Percentiles rank a stretch among this genome's conserved stretches.
These are phyloP conservation scores for Boletus tylopilopsis DNA, from an alignment of 768 basidiomycete genomes.

Conservation along the genomic window DNA sequence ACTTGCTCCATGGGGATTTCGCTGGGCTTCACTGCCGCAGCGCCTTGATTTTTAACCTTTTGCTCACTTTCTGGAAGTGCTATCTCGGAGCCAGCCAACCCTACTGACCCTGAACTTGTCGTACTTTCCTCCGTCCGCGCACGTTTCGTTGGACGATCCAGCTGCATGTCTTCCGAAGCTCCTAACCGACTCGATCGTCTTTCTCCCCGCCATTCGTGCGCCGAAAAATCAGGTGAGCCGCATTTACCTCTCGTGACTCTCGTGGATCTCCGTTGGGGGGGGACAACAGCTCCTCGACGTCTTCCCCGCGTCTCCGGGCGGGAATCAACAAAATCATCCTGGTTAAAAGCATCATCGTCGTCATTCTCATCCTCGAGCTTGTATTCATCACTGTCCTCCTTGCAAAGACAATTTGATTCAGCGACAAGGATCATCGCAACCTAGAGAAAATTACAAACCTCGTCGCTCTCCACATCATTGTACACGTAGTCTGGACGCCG, in stretches of 20 bases:
- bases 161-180: conserved; percentile 45
- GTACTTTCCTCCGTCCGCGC: conserved; percentile 76
- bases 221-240: conserved; percentile 45
- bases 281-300: conserved; percentile 34
- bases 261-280: conserved; percentile 50
- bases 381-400: conserved; percentile 69
- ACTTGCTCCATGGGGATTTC: conserved; percentile 75
- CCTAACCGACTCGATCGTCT: conserved; percentile 68
- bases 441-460: conserved; percentile 27
- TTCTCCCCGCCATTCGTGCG: conserved; percentile 68
- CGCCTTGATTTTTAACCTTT: conserved; percentile 51
- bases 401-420: conserved; percentile 16
- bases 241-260: conserved; percentile 51
- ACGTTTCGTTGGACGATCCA: conserved; percentile 60
- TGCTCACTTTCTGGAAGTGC: conserved; percentile 33
- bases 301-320: conserved; percentile 42
- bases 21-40: conserved; percentile 64
- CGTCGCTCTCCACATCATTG: conserved; percentile 63
- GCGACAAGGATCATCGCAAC: conserved; percentile 20
- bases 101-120: conserved; percentile 45
- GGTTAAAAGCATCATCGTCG: conserved; percentile 53
- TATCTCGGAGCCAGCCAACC: conserved; percentile 25
- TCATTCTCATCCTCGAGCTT: conserved; percentile 60
- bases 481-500: conserved; percentile 82
- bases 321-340: conserved; percentile 38